Evolutionary conservation across 345 rosid genomes (phyloP).

Genomic region (Eucalyptus decipiens): DNA sequence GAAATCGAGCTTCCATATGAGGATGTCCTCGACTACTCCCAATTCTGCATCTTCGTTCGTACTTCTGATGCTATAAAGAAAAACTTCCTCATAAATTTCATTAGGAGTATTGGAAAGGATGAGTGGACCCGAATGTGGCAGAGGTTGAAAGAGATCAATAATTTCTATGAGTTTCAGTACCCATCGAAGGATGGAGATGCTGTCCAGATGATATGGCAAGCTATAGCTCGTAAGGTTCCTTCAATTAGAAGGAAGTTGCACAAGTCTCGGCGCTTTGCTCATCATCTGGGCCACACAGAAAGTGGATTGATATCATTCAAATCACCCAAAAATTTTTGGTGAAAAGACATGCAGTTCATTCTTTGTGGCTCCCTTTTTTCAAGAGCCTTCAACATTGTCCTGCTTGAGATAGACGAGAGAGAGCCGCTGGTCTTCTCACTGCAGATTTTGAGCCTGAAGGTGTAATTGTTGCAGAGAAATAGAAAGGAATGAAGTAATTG

Average conservation of each 20-base stretch:
- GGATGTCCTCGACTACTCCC: conserved; percentile 77
- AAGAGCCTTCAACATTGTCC: neutral
- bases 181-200: conserved; percentile 63
- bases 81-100: conserved; percentile 49
- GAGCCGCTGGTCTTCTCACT: neutral
- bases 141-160: conserved; percentile 49
- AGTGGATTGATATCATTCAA: conserved; percentile 12
- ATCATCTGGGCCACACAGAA: neutral
- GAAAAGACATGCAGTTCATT: neutral
- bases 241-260: conserved; percentile 47
- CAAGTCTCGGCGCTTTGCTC: conserved; percentile 41
- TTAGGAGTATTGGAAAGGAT: conserved; percentile 51
- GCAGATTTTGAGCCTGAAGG: neutral
- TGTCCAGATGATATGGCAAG: conserved; percentile 92
- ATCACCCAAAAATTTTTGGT: conserved; percentile 47
- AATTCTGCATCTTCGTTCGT: conserved; percentile 80
- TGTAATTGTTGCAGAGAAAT: neutral
- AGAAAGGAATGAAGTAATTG: neutral
- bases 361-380: neutral
- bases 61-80: conserved; percentile 69
- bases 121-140: conserved; percentile 76
- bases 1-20: conserved; percentile 92
- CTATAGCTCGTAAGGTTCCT: conserved; percentile 69
- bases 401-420: neutral
- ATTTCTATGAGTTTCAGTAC: conserved; percentile 42